A percentile compares a stretch with the other conserved stretches of the same genome.
Evolutionary conservation across 148 eudicot species (phyloP).

Genomic region (Spergularia marina): DNA sequence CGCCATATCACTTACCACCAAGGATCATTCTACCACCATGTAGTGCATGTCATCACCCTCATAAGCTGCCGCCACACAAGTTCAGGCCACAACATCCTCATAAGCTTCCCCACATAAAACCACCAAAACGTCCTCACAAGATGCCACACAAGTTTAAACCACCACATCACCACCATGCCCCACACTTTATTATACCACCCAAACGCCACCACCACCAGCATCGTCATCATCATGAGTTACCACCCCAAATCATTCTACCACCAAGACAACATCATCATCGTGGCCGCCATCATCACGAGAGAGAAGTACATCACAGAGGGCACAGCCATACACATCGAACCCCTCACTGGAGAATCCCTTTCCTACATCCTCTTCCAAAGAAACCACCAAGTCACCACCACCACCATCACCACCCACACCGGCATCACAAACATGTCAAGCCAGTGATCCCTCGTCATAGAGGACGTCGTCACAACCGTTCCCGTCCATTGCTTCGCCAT

Average conservation of each 20-base stretch:
- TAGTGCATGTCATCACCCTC: slow-evolving; percentile 19
- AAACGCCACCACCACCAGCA: slow-evolving; percentile 5
- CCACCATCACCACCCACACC: slow-evolving; percentile 4
- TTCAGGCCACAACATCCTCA: slow-evolving; percentile 20
- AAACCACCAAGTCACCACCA: background rate
- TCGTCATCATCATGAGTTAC: slow-evolving; percentile 6
- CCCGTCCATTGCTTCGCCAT: background rate
- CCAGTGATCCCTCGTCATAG: slow-evolving; percentile 21
- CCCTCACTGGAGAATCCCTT: slow-evolving; percentile 7
- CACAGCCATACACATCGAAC: slow-evolving; percentile 11
- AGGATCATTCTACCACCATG: slow-evolving; percentile 30
- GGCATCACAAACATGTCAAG: slow-evolving; percentile 14
- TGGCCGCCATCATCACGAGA: slow-evolving; percentile 9
- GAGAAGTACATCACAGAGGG: slow-evolving; percentile 9
- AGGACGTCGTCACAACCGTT: slow-evolving; percentile 10
- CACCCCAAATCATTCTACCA: slow-evolving; percentile 23
- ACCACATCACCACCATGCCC: slow-evolving; percentile 13
- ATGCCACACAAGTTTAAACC: slow-evolving; percentile 15
- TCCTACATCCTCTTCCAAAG: slow-evolving; percentile 2
- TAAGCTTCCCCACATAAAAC: slow-evolving; percentile 18
- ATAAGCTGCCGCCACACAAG: slow-evolving; percentile 20
- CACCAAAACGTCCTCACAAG: slow-evolving; percentile 21
- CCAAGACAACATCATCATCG: slow-evolving; percentile 19
- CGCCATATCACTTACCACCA: slow-evolving; percentile 25
- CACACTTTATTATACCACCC: slow-evolving; percentile 7